These are phyloP conservation scores for Colletotrichum falcatum DNA, from an alignment of 2,329 filamentous ascomycete genomes.

Conservation along the genomic window DNA sequence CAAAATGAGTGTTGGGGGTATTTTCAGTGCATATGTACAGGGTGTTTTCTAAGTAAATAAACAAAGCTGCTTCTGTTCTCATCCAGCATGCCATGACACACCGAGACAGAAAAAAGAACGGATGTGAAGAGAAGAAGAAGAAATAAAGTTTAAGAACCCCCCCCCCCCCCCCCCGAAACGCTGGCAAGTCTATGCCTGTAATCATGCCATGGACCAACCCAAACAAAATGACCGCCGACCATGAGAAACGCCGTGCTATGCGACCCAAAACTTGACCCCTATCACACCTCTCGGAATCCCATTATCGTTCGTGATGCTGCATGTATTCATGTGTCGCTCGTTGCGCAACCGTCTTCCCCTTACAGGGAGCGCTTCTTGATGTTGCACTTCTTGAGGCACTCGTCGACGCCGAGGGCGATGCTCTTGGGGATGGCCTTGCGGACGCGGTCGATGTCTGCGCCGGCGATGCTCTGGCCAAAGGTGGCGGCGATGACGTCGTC, in stretches of 20 bases:
- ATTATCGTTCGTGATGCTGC: not conserved
- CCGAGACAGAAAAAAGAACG: not conserved
- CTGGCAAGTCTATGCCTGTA: not conserved
- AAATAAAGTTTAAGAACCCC: not conserved
- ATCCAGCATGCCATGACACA: not conserved
- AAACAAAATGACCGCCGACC: constrained; percentile 4
- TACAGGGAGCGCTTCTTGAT: constrained; percentile 46
- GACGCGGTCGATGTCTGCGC: constrained; percentile 60
- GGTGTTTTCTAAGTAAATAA: not conserved
- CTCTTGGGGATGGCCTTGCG: constrained; percentile 58
- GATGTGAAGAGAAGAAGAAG: not conserved
- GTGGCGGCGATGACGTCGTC: constrained; percentile 60
- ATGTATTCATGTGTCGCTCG: not conserved
- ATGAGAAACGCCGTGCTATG: not conserved
- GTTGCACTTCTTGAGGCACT: constrained; percentile 62
- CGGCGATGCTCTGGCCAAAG: constrained; percentile 59
- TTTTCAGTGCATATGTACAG: not conserved
- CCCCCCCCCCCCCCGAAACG: too few species aligned
- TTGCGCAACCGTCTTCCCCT: not conserved
- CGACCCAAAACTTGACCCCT: not conserved
- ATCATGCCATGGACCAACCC: not conserved
- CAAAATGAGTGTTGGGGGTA: not conserved
- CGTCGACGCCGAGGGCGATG: constrained; percentile 63
- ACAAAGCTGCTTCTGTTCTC: not conserved
- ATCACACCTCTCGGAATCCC: not conserved